Base-by-base conservation (phyloP, 345 rosid genomes). In the Salix viminalis region DNA sequence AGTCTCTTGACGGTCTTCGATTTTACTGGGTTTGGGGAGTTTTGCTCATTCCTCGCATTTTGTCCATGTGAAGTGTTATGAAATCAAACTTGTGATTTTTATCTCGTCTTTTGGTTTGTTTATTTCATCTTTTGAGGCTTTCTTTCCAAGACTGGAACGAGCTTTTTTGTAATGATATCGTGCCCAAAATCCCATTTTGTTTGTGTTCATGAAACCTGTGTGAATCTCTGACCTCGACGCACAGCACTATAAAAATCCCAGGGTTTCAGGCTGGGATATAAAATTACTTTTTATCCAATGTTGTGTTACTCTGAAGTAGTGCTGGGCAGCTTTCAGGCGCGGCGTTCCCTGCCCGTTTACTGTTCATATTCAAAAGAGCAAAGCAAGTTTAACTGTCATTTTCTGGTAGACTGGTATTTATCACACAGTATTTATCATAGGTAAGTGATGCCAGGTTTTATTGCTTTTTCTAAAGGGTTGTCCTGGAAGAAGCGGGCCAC, bases 41-140 rank as follows among this genome's bases (percentile, higher is more conserved):
- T 61, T 77, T 76, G 80, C 70, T 67, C 46, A 26, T 60, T 54
- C 77, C 42, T 15, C 65, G 4, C 48, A 68, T 44, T 61, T 54
- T 60, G 39, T 54, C 68, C 39, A 1, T 58, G 28, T 58, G n/a
- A 56, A 2, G 23, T 24, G 23, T 24, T n/a, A 58, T 58, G 28
- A n/a, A 58, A 58, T 23, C 5, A 26, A 58, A 58, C 28, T 58
- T 23, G 64, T n/a, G 64, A 10, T 58, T 58, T 58, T 23, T 23
- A 21, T n/a, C 28, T 58, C 1, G 3, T 54, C 56, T 16, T 19
- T 6, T 44, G n/a, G n/a, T 1, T 19, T 16, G 58, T 19, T 52
- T 7, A n/a, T 58, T 10, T 44, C 4, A 44, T 44, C 14, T 44
- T 8, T 21, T n/a, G 62, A 7, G 24, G 62, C 62, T 0, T 58